These are phyloP conservation scores for Mitragyna speciosa DNA, from an alignment of 257 asterid species.

Conservation along the genomic window DNA sequence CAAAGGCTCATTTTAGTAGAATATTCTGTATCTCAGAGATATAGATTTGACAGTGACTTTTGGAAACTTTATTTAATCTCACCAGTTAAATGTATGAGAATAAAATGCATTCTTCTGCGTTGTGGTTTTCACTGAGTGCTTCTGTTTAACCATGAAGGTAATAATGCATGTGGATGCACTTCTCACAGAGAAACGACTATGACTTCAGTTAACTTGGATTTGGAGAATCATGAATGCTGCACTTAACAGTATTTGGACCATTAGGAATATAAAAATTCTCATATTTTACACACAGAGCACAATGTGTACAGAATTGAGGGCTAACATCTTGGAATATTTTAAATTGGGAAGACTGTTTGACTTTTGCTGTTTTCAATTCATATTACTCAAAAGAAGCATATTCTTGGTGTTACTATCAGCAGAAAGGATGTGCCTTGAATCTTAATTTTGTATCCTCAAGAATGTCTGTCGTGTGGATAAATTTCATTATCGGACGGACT, in stretches of 20 bases:
- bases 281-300: background rate
- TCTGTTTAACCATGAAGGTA: background rate
- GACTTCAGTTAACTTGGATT: constrained; percentile 4
- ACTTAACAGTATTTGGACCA: background rate
- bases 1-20: constrained; percentile 24
- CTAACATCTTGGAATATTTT: background rate
- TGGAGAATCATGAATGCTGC: background rate
- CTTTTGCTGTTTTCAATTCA: background rate
- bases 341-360: background rate
- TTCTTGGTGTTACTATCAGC: background rate
- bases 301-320: background rate
- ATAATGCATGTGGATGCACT: background rate
- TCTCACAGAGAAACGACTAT: background rate
- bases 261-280: background rate
- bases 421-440: background rate
- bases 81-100: background rate
- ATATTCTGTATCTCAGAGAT: constrained; percentile 25
- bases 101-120: background rate
- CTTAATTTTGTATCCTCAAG: background rate
- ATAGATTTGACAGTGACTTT: constrained; percentile 10
- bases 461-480: background rate
- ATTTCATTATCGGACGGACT: background rate
- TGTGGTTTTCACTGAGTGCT: background rate
- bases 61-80: constrained; percentile 6
- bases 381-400: background rate